Conservation (phyloP, 441 rosid species). For the Adansonia grandidieri region DNA sequence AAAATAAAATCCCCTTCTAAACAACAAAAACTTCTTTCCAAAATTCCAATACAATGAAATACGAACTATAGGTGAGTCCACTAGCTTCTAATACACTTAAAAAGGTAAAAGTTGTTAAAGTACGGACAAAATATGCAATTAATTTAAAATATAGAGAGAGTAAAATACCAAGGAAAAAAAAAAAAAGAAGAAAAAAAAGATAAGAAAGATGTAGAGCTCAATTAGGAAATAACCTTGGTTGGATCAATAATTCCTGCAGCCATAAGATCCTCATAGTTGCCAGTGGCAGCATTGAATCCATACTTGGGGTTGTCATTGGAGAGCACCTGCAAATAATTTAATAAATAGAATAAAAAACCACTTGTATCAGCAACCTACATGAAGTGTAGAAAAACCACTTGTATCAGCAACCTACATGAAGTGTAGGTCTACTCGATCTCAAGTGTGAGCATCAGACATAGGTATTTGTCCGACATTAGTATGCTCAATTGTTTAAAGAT, state of each 20-base stretch:
- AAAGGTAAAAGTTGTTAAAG: neutral
- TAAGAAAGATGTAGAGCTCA: neutral
- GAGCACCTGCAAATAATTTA: constrained; percentile 59
- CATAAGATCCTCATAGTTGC: constrained; percentile 95
- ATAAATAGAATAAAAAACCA: neutral
- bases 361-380: neutral
- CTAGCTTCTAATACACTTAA: neutral
- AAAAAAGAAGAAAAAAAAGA: neutral
- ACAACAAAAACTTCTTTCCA: neutral
- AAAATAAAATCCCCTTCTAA: neutral
- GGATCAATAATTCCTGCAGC: constrained; percentile 96
- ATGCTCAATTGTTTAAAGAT: too few relatives aligned
- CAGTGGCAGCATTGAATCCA: constrained; percentile 97
- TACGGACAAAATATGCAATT: neutral
- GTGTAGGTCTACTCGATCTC: too few relatives aligned
- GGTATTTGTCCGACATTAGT: too few relatives aligned
- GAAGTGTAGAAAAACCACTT: neutral
- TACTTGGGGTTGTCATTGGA: constrained; percentile 57
- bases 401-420: too few relatives aligned
- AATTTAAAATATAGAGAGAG: too few relatives aligned
- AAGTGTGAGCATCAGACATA: too few relatives aligned
- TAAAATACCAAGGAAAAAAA: too few relatives aligned
- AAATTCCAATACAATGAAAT: neutral
- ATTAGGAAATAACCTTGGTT: constrained; percentile 62
- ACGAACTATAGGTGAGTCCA: neutral